Evolutionary conservation across 805 yeast species (phyloP).

Genomic region (Groenewaldozyma salmanticensis): DNA sequence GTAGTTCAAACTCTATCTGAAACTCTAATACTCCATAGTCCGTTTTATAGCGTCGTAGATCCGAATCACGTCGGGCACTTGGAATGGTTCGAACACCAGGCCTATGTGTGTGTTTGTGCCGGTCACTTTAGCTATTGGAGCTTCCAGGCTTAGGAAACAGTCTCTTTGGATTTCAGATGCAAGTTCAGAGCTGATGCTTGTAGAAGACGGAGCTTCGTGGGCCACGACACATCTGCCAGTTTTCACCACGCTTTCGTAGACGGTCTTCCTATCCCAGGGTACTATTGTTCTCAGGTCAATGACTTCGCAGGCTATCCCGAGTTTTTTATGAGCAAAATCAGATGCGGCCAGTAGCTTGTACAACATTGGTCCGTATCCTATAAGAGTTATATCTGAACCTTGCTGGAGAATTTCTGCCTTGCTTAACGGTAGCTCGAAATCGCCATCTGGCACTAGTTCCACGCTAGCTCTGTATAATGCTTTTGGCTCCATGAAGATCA

Average conservation of each 20-base stretch:
- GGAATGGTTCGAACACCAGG: conserved; percentile 88
- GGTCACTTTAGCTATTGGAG: conserved; percentile 89
- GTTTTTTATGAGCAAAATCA: conserved; percentile 59
- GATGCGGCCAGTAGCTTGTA: conserved; percentile 76
- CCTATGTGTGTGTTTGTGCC: conserved; percentile 98
- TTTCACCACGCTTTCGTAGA: conserved; percentile 73
- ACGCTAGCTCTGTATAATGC: conserved; percentile 75
- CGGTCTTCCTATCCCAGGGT: conserved; percentile 80
- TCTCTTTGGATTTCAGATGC: conserved; percentile 93
- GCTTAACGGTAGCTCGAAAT: conserved; percentile 77
- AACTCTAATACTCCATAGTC: conserved; percentile 20
- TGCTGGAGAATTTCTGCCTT: conserved; percentile 77
- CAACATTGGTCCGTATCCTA: conserved; percentile 79
- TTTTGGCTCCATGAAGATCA: conserved; percentile 85
- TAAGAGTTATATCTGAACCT: conserved; percentile 75
- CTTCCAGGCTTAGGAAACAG: conserved; percentile 85
- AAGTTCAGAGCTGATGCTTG: conserved; percentile 91
- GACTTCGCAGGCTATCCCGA: conserved; percentile 78
- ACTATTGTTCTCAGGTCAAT: conserved; percentile 84
- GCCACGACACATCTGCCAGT: conserved; percentile 78
- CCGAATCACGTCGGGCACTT: conserved; percentile 70
- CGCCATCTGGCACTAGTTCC: conserved; percentile 75
- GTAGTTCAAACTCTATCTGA: not conserved
- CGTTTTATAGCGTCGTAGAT: conserved; percentile 23
- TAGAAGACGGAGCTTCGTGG: conserved; percentile 86